Conservation (phyloP, 2,329 filamentous ascomycete species). For the Ciborinia camelliae region DNA sequence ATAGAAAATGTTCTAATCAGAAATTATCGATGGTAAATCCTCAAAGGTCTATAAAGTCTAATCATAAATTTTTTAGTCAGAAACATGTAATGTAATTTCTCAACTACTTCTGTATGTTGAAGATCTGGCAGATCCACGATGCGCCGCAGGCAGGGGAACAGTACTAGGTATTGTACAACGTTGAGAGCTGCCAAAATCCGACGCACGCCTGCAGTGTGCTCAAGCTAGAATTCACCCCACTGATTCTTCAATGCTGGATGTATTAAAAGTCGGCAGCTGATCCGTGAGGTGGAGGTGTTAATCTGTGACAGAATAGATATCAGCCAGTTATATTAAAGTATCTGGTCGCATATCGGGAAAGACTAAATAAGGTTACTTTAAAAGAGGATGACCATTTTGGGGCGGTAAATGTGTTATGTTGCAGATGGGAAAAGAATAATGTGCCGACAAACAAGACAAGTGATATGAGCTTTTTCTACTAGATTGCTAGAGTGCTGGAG, state of each 20-base stretch:
- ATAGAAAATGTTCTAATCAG: neutral
- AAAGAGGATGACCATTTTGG: conserved; percentile 28
- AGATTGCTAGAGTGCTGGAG: no score
- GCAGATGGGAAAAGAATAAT: conserved; percentile 27
- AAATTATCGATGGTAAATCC: neutral
- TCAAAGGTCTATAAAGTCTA: conserved; percentile 4
- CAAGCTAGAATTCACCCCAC: conserved; percentile 29
- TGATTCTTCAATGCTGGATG: conserved; percentile 25
- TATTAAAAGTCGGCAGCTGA: conserved; percentile 35
- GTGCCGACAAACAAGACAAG: conserved; percentile 26
- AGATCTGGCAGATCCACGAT: conserved; percentile 28
- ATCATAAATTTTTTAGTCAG: neutral
- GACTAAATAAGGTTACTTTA: conserved; percentile 18
- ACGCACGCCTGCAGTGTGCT: conserved; percentile 30
- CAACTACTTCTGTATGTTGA: conserved; percentile 7
- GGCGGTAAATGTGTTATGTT: conserved; percentile 25
- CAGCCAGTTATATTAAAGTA: conserved; percentile 29
- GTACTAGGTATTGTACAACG: conserved; percentile 31
- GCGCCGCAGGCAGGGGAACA: conserved; percentile 29
- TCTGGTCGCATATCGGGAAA: conserved; percentile 27
- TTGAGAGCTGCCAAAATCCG: conserved; percentile 35
- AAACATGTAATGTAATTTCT: neutral
- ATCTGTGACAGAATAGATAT: conserved; percentile 34
- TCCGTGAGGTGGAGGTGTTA: conserved; percentile 30
- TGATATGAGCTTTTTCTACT: conserved; percentile 27